Percentiles rank a stretch among this genome's conserved stretches.
Conservation (phyloP, 2,329 filamentous ascomycete genomes). For the Fusarium pininemorale region DNA sequence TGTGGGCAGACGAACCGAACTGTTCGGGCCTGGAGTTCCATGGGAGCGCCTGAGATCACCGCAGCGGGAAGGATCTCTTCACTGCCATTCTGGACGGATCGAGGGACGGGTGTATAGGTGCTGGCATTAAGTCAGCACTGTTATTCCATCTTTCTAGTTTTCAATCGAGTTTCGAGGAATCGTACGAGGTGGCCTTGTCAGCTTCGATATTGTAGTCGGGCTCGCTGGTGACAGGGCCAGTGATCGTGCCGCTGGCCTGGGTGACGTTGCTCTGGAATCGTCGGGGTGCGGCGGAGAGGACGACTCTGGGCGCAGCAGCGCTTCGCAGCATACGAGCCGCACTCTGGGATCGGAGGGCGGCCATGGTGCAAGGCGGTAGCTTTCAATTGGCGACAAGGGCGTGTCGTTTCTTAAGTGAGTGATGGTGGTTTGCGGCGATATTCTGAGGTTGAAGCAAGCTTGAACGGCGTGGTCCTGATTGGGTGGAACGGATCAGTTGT, state of each 20-base stretch:
- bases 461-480: conserved; percentile 51
- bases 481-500: conserved; percentile 53
- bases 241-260: conserved; percentile 51
- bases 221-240: conserved; percentile 65
- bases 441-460: conserved; percentile 42
- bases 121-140: conserved; percentile 57
- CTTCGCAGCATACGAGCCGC: conserved; percentile 62
- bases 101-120: conserved; percentile 89
- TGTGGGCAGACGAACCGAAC: conserved; percentile 74
- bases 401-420: conserved; percentile 33
- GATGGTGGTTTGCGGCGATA: conserved; percentile 44
- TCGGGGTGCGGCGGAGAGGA: conserved; percentile 56
- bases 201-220: conserved; percentile 83
- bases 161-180: conserved; percentile 1
- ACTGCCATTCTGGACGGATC: conserved; percentile 88
- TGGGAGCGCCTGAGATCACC: conserved; percentile 88
- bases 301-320: conserved; percentile 50
- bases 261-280: conserved; percentile 65
- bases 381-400: conserved; percentile 39
- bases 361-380: conserved; percentile 61
- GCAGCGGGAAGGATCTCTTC: conserved; percentile 85
- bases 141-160: background rate
- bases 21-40: conserved; percentile 91
- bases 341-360: conserved; percentile 68
- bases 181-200: conserved; percentile 91